Evolutionary conservation across 2,329 filamentous ascomycete genomes (phyloP).

Genomic region (Zasmidium angulare): DNA sequence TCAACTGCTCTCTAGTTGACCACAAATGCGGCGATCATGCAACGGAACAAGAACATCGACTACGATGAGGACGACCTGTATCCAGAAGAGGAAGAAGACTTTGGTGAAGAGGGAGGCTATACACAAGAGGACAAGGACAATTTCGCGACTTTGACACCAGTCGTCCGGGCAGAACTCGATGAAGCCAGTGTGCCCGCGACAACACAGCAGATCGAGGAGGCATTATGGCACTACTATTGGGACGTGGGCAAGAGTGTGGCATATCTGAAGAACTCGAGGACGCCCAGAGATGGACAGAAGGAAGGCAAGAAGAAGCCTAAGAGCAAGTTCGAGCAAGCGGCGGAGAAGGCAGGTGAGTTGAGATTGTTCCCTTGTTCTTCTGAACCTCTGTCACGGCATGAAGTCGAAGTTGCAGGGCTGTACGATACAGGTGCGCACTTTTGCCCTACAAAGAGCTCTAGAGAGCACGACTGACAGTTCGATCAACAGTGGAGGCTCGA

Average conservation of each 20-base stretch:
- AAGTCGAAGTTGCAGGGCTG: not conserved
- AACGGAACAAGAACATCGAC: conserved; percentile 47
- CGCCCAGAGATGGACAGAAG: conserved; percentile 26
- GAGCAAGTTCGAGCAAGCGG: conserved; percentile 50
- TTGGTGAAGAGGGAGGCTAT: conserved; percentile 43
- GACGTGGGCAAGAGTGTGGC: conserved; percentile 82
- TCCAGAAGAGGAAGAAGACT: conserved; percentile 49
- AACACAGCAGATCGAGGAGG: conserved; percentile 77
- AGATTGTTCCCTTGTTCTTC: conserved; percentile 6
- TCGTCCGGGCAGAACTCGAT: conserved; percentile 35
- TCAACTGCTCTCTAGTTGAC: not conserved
- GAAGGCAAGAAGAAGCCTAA: conserved; percentile 40
- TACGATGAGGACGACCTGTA: conserved; percentile 55
- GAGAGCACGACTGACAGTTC: conserved; percentile 20
- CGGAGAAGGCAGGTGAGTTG: conserved; percentile 49
- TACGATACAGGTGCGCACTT: conserved; percentile 8
- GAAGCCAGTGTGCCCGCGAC: conserved; percentile 48
- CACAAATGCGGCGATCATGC: conserved; percentile 30
- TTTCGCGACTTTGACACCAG: conserved; percentile 33
- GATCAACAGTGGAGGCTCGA: not conserved
- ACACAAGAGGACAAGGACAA: conserved; percentile 41
- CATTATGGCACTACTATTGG: conserved; percentile 95
- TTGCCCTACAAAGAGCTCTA: not conserved
- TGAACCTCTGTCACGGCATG: not conserved
- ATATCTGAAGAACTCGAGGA: conserved; percentile 62